Evolutionary conservation across 345 rosid species (phyloP), one percentile per base, ranked within the genome.

Genomic region (Theobroma cacao): DNA sequence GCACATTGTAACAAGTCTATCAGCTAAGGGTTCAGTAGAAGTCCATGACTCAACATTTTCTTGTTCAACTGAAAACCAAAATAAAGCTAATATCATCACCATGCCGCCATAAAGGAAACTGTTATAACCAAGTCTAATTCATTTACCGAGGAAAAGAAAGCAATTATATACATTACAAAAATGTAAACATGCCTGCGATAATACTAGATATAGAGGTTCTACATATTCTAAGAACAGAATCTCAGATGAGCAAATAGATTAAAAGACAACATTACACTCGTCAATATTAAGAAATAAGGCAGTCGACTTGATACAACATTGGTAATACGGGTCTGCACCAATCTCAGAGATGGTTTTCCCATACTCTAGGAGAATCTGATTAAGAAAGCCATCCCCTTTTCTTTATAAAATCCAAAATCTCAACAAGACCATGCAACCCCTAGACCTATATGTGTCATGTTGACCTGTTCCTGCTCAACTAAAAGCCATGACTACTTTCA

Each of bases 1-100:
- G 87, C 79, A 87, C 81, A 34, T 56, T 26, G 26, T 17, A 67
- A 67, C 43, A 43, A 71, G 75, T 31, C 62, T 20, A 80, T 65
- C 64, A 81, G 53, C 75, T 58, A 20, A 70, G 15, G 61, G 17
- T 4, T 58, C 18, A 17, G 53, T 59, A 60, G 17, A 45, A 62
- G n/a, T 48, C 60, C 15, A 71, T 5, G 43, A 26, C 24, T 13
- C 1, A 0, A 65, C n/a, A 67, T 41, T 67, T 43, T 45, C 58
- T 41, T 33, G 5, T 69, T 28, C 17, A 26, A 17, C 45, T 8
- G 14, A 47, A 43, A 2, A 41, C 5, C 34, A 31, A 47, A 48
- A 68, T 68, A 45, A 68, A 68, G 36, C 13, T 45, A 26, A 47
- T 45, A 69, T 26, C 24, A 69, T 47, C 0, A 47, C 15, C 1